Base-by-base conservation (phyloP, 164 flowering plant genomes). In the Cinnamomum chago region DNA sequence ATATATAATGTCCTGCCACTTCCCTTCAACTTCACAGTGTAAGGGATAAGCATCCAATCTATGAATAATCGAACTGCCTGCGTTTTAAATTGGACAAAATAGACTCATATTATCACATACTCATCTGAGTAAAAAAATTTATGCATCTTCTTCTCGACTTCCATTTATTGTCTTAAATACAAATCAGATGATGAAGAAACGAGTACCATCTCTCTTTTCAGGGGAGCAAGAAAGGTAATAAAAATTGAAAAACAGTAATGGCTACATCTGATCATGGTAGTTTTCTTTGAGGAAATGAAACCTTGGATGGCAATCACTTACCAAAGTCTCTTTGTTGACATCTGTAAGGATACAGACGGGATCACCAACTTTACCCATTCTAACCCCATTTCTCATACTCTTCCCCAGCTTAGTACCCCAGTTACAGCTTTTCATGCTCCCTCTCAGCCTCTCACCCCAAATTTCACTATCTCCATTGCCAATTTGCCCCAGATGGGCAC, bases 311-410 rank as follows among this genome's bases (percentile, higher is more conserved):
- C 27, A 71, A 62, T 55, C 64, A 76, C 86, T 81, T 76, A 94
- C 98, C 83, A 83, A 11, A 50, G 84, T 35, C 72, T 86, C 90
- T 51, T 75, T 81, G 79, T 78, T 78, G 69, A 87, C 77, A 66
- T 88, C 84, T 7, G 93, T 87, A 24, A 90, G 79, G 80, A 91
- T 85, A 73, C 96, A 86, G 62, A 1, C 76, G 77, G 81, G 85
- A 75, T 77, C 89, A 60, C 87, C 89, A 58, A 85, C 81, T 62
- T 83, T 87, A 30, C 75, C 13, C 75, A 76, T 88, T 72, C 79
- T 69, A 35, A 22, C 74, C 66, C 70, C 72, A 70, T 78, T 75
- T 69, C 78, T 81, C 74, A 82, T 77, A 70, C 79, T 78, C 78
- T 73, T 79, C 7, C 35, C 77, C 50, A 77, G 65, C 70, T 79